Evolutionary conservation across 2,329 filamentous ascomycete genomes (phyloP), one percentile per base, ranked within the genome.

Genomic region (Epichloe brachyelytri): DNA sequence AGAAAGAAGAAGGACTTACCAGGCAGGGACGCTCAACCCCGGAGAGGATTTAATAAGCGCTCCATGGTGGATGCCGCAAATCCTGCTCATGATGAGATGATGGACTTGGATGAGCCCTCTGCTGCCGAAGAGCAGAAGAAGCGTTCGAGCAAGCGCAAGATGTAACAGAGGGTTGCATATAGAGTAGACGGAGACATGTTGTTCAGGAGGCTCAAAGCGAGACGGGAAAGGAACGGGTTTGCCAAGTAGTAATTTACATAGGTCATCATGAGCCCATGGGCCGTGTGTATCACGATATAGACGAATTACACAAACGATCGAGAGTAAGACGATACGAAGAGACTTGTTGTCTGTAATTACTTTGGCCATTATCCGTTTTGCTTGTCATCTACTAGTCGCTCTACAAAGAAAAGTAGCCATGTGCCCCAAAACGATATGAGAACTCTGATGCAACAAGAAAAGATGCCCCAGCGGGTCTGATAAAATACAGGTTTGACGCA

Each of bases 91-190:
- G 72, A 73, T 33, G 74, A 76, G 55, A 72, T 68, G 43, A 78
- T 80, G 72, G 78, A 81, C 48, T 59, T 81, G 30, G 79, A 82
- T 45, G 73, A 76, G 11, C 72, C 72, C 5, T 69, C 74, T 5
- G 67, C 70, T 6, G 63, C 64, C 1, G 73, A 72, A 46, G 73
- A 76, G 43, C 70, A 63, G 54, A 74, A 70, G 68, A 78, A 75
- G 62, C 68, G 75, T 41, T 67, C 71, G 2, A 76, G 71, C 56
- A 74, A 76, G 54, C 70, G 76, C 51, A 82, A 79, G 68, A 68
- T 80, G 54, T 79, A 68, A 45, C 33, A 19, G 51, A 3, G 20
- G 20, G 12, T 4, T 39, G 3, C n/a, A 17, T 10, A 30, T 20
- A 34, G 43, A 17, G 22, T 20, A 20, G 22, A 45, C 26, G 15